A percentile compares a stretch with the other conserved stretches of the same genome.
Conservation (phyloP, 140 eudicot species). For the Erigeron philadelphicus region DNA sequence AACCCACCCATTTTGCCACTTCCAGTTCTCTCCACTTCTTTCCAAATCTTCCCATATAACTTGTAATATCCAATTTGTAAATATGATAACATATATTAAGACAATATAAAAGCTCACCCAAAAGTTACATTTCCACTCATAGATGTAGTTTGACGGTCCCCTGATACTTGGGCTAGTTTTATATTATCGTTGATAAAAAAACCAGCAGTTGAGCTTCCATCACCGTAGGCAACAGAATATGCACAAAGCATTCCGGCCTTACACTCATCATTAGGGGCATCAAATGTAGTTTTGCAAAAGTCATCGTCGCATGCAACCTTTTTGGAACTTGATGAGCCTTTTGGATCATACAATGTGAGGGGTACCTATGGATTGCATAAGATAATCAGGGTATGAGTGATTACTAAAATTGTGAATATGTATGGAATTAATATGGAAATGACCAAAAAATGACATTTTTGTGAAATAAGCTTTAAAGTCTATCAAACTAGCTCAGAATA, state of each 20-base stretch:
- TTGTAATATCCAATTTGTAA: not conserved
- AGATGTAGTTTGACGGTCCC: slow-evolving; percentile 45
- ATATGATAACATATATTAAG: not conserved
- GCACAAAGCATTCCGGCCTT: slow-evolving; percentile 50
- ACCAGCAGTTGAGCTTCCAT: slow-evolving; percentile 81
- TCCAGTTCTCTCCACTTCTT: too few relatives aligned
- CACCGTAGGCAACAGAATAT: slow-evolving; percentile 74
- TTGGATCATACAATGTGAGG: slow-evolving; percentile 49
- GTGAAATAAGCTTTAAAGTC: not conserved
- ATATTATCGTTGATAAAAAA: slow-evolving; percentile 55
- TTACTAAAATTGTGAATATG: not conserved
- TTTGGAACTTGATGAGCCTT: slow-evolving; percentile 57
- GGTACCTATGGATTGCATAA: slow-evolving; percentile 35
- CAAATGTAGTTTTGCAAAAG: slow-evolving; percentile 43
- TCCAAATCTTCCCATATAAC: too few relatives aligned
- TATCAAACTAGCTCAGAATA: too few relatives aligned
- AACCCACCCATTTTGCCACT: too few relatives aligned
- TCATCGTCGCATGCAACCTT: slow-evolving; percentile 54
- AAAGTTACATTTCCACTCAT: slow-evolving; percentile 62
- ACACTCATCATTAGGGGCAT: slow-evolving; percentile 43
- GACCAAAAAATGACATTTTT: not conserved
- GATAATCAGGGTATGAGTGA: not conserved
- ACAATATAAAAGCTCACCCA: slow-evolving; percentile 52
- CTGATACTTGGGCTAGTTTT: slow-evolving; percentile 48
- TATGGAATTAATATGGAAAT: not conserved